phyloP scores from a whole-genome alignment of 371 early-diverging fungal genomes.

The Coemansia sp. region DNA sequence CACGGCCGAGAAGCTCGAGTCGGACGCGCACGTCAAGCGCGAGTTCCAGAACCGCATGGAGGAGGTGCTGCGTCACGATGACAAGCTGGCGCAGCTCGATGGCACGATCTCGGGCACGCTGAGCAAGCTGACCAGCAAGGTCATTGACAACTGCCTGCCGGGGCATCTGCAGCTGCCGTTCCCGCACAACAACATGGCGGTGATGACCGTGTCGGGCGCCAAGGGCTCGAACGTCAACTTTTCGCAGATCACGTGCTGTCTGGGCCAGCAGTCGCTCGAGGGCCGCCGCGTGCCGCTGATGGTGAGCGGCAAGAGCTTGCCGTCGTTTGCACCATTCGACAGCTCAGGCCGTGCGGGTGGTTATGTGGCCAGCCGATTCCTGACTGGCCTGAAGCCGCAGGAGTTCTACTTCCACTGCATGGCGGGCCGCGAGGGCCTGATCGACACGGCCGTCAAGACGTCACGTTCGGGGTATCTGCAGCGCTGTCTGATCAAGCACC shows the following conservation, averaged over 20 bases:
- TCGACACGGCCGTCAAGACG: slow-evolving; percentile 99
- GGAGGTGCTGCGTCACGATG: slow-evolving; percentile 78
- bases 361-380: slow-evolving; percentile 98
- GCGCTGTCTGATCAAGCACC: slow-evolving; percentile 99
- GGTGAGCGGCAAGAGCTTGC: slow-evolving; percentile 97
- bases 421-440: slow-evolving; percentile 99
- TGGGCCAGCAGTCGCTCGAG: slow-evolving; percentile 99
- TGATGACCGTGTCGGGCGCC: slow-evolving; percentile 99
- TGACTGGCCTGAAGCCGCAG: slow-evolving; percentile 98
- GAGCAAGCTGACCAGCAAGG: slow-evolving; percentile 79
- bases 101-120: slow-evolving; percentile 85
- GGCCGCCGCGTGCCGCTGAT: slow-evolving; percentile 99
- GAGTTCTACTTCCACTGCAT: slow-evolving; percentile 95
- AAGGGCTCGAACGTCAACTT: slow-evolving; percentile 99
- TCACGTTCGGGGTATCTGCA: slow-evolving; percentile 99
- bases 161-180: slow-evolving; percentile 79
- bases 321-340: slow-evolving; percentile 92
- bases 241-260: slow-evolving; percentile 97
- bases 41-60: slow-evolving; percentile 78
- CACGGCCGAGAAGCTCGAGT: slow-evolving; percentile 39
- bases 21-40: slow-evolving; percentile 40
- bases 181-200: slow-evolving; percentile 98
- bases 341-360: slow-evolving; percentile 95
- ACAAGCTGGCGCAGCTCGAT: slow-evolving; percentile 88
- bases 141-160: slow-evolving; percentile 85